These are phyloP conservation scores for Pseudomassariella vexata DNA, from an alignment of 2,329 filamentous ascomycete genomes.

Conservation along the genomic window DNA sequence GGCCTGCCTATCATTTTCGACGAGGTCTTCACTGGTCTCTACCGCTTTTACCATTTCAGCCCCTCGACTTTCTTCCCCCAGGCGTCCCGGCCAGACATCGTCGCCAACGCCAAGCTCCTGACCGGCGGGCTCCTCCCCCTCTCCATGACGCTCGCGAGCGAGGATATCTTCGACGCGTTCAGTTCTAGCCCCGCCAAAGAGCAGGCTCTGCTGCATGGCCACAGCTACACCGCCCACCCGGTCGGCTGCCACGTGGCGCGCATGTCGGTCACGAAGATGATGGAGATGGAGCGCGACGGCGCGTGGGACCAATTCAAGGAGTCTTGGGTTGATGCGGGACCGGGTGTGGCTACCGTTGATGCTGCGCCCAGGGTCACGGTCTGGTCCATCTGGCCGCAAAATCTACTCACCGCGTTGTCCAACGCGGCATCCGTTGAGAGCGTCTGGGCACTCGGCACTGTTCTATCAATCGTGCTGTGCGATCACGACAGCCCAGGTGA, in stretches of 20 bases:
- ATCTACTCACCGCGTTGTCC: slow-evolving; percentile 56
- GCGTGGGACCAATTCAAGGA: slow-evolving; percentile 51
- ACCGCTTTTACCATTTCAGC: slow-evolving; percentile 69
- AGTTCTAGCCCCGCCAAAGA: slow-evolving; percentile 66
- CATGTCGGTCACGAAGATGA: slow-evolving; percentile 57
- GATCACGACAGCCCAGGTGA: no score
- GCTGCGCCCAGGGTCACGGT: slow-evolving; percentile 4
- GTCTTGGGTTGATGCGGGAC: neutral
- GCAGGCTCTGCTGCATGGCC: slow-evolving; percentile 75
- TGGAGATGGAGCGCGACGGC: slow-evolving; percentile 47
- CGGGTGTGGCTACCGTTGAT: slow-evolving; percentile 2
- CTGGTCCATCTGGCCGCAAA: slow-evolving; percentile 68
- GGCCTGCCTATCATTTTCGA: slow-evolving; percentile 78
- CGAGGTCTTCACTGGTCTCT: slow-evolving; percentile 82
- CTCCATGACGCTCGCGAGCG: slow-evolving; percentile 68
- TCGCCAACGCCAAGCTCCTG: slow-evolving; percentile 76
- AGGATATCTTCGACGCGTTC: slow-evolving; percentile 69
- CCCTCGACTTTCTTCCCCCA: slow-evolving; percentile 64
- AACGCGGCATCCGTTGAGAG: slow-evolving; percentile 49
- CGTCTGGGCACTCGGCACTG: slow-evolving; percentile 68
- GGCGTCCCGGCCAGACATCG: slow-evolving; percentile 69
- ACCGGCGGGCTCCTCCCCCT: slow-evolving; percentile 77
- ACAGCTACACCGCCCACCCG: slow-evolving; percentile 82
- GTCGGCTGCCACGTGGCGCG: slow-evolving; percentile 75
- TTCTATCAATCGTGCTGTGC: slow-evolving; percentile 70